Percentiles rank a stretch among this genome's conserved stretches.
These are phyloP conservation scores for Candida easanensis DNA, from an alignment of 805 yeast genomes.

Conservation along the genomic window DNA sequence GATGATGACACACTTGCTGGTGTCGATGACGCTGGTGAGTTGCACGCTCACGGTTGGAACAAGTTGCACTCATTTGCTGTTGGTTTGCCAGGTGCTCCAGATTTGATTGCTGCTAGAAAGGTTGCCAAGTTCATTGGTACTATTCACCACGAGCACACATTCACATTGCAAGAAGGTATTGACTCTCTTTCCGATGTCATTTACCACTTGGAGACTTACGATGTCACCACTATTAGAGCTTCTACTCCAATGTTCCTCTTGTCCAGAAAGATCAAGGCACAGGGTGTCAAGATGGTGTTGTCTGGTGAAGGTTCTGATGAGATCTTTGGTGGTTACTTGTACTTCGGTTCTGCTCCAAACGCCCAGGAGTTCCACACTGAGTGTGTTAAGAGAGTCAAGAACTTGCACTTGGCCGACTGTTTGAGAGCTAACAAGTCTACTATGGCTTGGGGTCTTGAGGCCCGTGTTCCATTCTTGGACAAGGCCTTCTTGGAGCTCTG, in stretches of 20 bases:
- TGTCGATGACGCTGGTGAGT: constrained; percentile 83
- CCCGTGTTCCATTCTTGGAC: constrained; percentile 98
- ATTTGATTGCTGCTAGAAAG: constrained; percentile 90
- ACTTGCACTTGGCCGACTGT: constrained; percentile 96
- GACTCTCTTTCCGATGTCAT: constrained; percentile 95
- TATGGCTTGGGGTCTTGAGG: constrained; percentile 99
- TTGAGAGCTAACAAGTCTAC: constrained; percentile 98
- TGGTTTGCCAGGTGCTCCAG: constrained; percentile 98
- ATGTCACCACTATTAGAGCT: constrained; percentile 98
- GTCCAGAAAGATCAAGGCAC: constrained; percentile 96
- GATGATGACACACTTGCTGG: constrained; percentile 72
- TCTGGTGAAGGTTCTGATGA: constrained; percentile 99
- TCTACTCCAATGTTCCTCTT: constrained; percentile 98
- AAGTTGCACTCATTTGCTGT: constrained; percentile 93
- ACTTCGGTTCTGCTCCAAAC: constrained; percentile 95
- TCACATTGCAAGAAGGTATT: constrained; percentile 94
- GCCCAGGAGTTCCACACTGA: constrained; percentile 93
- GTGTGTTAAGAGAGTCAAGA: constrained; percentile 93
- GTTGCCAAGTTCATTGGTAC: constrained; percentile 97
- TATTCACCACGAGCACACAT: constrained; percentile 96
- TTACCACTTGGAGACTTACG: constrained; percentile 94
- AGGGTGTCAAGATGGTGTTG: constrained; percentile 98
- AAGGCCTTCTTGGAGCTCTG: constrained; percentile 85
- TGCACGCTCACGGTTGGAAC: constrained; percentile 74
- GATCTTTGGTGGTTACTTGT: constrained; percentile 96